Conservation (phyloP, 208 protist genomes). For the Jaenimonas drosophilae region DNA sequence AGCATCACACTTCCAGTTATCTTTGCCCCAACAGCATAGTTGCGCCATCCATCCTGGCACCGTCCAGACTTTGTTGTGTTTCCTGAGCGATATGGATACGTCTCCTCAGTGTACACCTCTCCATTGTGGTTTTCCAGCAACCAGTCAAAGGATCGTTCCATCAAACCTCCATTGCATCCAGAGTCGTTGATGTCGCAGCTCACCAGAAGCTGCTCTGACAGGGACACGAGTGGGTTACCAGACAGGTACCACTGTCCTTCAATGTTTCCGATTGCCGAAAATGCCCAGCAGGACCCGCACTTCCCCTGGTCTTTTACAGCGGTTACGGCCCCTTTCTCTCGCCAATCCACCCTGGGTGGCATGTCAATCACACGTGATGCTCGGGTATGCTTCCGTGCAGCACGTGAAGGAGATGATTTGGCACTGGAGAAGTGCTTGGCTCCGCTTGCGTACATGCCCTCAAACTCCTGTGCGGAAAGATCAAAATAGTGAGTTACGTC, state of each 20-base stretch:
- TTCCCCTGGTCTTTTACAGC: slow-evolving; percentile 92
- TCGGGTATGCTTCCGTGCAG: too few species aligned
- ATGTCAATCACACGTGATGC: too few species aligned
- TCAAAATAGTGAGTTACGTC: slow-evolving; percentile 51
- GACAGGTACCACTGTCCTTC: slow-evolving; percentile 61
- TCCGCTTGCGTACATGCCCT: slow-evolving; percentile 21
- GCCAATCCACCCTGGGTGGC: slow-evolving; percentile 63
- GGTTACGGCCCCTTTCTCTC: slow-evolving; percentile 76
- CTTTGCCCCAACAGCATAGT: too few species aligned
- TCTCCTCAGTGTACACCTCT: slow-evolving; percentile 55
- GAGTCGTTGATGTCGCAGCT: slow-evolving; percentile 81
- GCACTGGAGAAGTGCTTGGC: slow-evolving; percentile 16
- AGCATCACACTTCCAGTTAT: slow-evolving; percentile 68
- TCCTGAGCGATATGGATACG: slow-evolving; percentile 85
- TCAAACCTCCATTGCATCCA: slow-evolving; percentile 89
- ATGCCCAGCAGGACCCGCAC: slow-evolving; percentile 97
- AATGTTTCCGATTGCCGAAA: slow-evolving; percentile 90
- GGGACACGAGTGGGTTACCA: slow-evolving; percentile 34
- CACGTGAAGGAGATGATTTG: too few species aligned
- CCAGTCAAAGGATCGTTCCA: slow-evolving; percentile 78
- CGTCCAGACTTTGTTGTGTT: slow-evolving; percentile 8
- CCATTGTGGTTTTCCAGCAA: slow-evolving; percentile 58
- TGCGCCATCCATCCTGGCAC: slow-evolving; percentile 50
- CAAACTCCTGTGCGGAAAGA: slow-evolving; percentile 44
- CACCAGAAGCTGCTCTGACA: slow-evolving; percentile 94